Evolutionary conservation across 345 rosid genomes (phyloP), one percentile per base, ranked within the genome.

Genomic region (Laguncularia racemosa): DNA sequence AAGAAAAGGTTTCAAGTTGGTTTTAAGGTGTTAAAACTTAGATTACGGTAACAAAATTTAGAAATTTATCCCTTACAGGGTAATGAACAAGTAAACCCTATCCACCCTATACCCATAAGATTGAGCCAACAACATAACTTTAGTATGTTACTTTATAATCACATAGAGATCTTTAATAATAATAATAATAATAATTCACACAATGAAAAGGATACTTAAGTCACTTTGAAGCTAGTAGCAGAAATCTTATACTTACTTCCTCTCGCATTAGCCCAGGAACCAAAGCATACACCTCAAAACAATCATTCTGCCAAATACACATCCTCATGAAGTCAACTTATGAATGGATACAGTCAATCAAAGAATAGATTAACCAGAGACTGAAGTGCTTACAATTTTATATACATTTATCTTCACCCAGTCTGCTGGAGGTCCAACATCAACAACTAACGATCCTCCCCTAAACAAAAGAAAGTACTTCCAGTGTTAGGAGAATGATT

Each of bases 401-500:
- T 73, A 76, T 56, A 84, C 91, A 13, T 77, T 81, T 60, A 81
- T 67, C 80, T 84, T 84, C 68, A 84, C 87, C 91, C 87, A 84
- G 56, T 84, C 85, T 46, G 91, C 91, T 21, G 87, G 85, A 28
- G 80, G 83, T 40, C 91, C 91, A 59, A 75, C 57, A 66, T 81
- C 85, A 53, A 79, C 50, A 53, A 79, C 68, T 66, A 55, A 69
- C 1, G 73, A 57, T 57, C 70, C 80, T 59, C 66, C 62, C 55
- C 87, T 81, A 61, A 54, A 61, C 58, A 18, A 64, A 60, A 28
- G 56, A 72, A 16, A 46, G 15, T 18, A 15, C 2, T 13, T 21
- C 11, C 40, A 33, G 6, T 6, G 40, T 33, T 33, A 33, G 40
- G 11, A 33, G 11, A 5, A 15, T 17, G 21, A 46, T 58, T 47